Evolutionary conservation across 176 grass and related monocot genomes (phyloP), one percentile per base, ranked within the genome.

Genomic region (Paspalum notatum): DNA sequence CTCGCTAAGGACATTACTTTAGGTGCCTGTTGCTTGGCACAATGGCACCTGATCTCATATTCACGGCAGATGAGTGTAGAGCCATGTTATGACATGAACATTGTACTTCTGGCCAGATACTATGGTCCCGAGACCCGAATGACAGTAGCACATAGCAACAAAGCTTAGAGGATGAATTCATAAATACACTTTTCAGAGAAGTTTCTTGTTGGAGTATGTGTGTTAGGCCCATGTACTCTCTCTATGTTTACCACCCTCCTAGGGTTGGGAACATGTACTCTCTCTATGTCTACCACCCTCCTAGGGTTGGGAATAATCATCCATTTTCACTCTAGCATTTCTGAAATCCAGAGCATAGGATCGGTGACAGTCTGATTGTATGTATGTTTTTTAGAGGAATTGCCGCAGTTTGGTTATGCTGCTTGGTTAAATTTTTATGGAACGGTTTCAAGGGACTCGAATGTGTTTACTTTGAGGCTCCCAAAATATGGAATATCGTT

Each of bases 401-500:
- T 43, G 17, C 4, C 16, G 16, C 21, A 20, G 41, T 2, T 3
- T 68, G 65, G 41, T 68, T 68, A 68, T 68, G 48, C 48, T 40
- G 65, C 52, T 60, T 84, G 32, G 12, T 22, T 77, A 41, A 13
- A 50, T 62, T 78, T 61, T 78, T 57, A 48, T 27, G 25, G 16
- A 56, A 71, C 12, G 11, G 26, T 37, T 78, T 56, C 27, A 59
- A 72, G 69, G 84, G 60, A 16, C 18, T 45, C 59, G 39, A 64
- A 53, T 14, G 5, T 79, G 46, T 65, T 82, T 82, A 55, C 62
- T 45, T 60, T 43, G 32, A 51, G 22, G 40, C 5, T 45, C 71
- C 16, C 63, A 82, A 75, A 85, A 50, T 61, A 43, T 64, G 61
- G 21, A 24, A 51, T 52, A 39, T 52, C 25, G 43, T 24, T 82